A percentile compares a stretch with the other conserved stretches of the same genome.
phyloP scores from a whole-genome alignment of 2,329 filamentous ascomycete genomes.

The Fusarium algeriense region DNA sequence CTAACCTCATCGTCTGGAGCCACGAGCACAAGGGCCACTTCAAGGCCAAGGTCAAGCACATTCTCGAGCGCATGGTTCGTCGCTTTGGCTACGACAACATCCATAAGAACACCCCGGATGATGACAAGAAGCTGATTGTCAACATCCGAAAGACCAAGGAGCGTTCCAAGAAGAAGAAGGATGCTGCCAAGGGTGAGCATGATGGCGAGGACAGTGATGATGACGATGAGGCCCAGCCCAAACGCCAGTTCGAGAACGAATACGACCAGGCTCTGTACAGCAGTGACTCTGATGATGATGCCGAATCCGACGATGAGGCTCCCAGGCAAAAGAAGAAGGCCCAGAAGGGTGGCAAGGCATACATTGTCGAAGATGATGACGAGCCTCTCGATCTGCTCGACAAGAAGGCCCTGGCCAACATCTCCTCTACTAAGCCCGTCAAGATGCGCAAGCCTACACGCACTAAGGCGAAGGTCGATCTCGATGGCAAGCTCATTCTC shows the following conservation, averaged over 20 bases:
- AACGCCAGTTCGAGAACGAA: slow-evolving; percentile 84
- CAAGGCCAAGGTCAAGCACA: slow-evolving; percentile 97
- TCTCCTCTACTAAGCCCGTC: slow-evolving; percentile 88
- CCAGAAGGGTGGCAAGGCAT: slow-evolving; percentile 76
- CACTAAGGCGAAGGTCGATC: slow-evolving; percentile 75
- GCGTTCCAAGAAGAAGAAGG: slow-evolving; percentile 89
- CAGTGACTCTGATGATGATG: slow-evolving; percentile 71
- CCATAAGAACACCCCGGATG: slow-evolving; percentile 84
- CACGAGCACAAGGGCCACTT: slow-evolving; percentile 99
- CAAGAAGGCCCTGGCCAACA: slow-evolving; percentile 88
- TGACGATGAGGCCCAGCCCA: slow-evolving; percentile 60
- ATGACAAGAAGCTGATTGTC: slow-evolving; percentile 87
- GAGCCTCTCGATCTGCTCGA: slow-evolving; percentile 96
- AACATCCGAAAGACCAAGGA: slow-evolving; percentile 98
- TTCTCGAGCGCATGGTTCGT: slow-evolving; percentile 92
- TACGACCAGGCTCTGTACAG: slow-evolving; percentile 97
- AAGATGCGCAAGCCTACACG: slow-evolving; percentile 68
- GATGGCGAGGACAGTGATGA: slow-evolving; percentile 70
- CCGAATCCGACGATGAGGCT: slow-evolving; percentile 69
- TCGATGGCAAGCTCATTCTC: slow-evolving; percentile 85
- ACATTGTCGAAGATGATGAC: slow-evolving; percentile 94
- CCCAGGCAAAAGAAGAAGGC: slow-evolving; percentile 61
- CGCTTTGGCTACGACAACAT: slow-evolving; percentile 88
- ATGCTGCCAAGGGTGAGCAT: slow-evolving; percentile 69
- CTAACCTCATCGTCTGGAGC: slow-evolving; percentile 94